A percentile compares a stretch with the other conserved stretches of the same genome.
Evolutionary conservation across 2,329 filamentous ascomycete species (phyloP).

Genomic region (Malbranchea cinnamomea): DNA sequence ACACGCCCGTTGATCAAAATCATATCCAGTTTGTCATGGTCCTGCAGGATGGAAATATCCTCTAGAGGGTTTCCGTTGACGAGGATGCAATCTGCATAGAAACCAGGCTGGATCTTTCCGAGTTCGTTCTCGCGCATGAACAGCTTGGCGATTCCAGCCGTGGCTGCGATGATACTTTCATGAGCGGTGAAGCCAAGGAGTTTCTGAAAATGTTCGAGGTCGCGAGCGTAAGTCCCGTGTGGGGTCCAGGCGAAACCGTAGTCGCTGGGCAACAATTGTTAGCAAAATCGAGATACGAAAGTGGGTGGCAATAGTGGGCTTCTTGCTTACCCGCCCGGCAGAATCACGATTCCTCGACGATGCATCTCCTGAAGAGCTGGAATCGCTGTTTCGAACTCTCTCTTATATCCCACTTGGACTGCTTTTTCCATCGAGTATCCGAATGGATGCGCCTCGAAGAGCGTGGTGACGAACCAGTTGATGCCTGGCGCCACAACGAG

Average conservation of each 20-base stretch:
- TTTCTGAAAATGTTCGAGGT: slow-evolving; percentile 33
- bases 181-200: slow-evolving; percentile 31
- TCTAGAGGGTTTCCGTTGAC: slow-evolving; percentile 33
- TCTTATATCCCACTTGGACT: slow-evolving; percentile 30
- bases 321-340: slow-evolving; percentile 27
- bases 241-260: slow-evolving; percentile 36
- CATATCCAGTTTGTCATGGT: slow-evolving; percentile 29
- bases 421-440: slow-evolving; percentile 30
- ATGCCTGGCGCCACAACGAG: slow-evolving; percentile 30
- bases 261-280: slow-evolving; percentile 15
- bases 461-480: slow-evolving; percentile 29
- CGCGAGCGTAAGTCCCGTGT: slow-evolving; percentile 34
- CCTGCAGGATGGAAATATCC: slow-evolving; percentile 28
- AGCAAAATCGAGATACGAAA: neutral
- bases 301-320: no score
- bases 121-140: slow-evolving; percentile 25
- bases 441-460: slow-evolving; percentile 25
- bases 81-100: slow-evolving; percentile 32
- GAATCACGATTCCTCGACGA: slow-evolving; percentile 28
- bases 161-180: slow-evolving; percentile 32
- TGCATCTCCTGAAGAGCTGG: slow-evolving; percentile 31
- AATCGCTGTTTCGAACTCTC: slow-evolving; percentile 28
- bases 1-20: slow-evolving; percentile 36
- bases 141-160: slow-evolving; percentile 25
- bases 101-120: slow-evolving; percentile 28